Conservation (phyloP, 257 asterid genomes). For the Solanum habrochaites region DNA sequence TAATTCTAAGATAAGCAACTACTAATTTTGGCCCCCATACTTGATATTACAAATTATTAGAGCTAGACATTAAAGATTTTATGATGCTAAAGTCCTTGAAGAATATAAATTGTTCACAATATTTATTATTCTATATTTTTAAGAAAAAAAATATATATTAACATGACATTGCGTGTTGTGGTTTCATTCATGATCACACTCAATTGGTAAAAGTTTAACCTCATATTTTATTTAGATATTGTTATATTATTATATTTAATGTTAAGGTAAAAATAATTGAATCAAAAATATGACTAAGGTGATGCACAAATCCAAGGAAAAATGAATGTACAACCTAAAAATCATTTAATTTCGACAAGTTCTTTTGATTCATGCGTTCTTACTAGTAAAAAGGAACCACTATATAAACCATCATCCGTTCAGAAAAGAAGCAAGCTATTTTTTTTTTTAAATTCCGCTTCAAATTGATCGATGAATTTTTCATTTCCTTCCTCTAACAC, state of each 20-base stretch:
- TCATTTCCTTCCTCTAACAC: too few relatives aligned
- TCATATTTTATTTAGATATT: neutral
- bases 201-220: neutral
- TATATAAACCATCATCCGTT: too few relatives aligned
- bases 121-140: neutral
- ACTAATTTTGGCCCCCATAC: neutral
- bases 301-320: neutral
- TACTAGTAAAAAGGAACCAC: neutral
- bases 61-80: neutral
- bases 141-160: neutral
- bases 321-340: neutral
- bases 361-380: neutral
- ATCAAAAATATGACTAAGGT: neutral
- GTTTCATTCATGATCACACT: neutral
- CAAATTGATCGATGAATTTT: too few relatives aligned
- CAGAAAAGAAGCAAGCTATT: neutral
- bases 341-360: neutral
- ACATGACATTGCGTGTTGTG: neutral
- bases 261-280: neutral
- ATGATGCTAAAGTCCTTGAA: neutral
- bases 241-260: neutral
- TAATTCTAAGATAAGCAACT: neutral
- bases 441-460: too few relatives aligned
- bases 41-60: neutral
- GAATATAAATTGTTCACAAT: neutral